phyloP scores from a whole-genome alignment of 1,284 basidiomycete species.

The Cerioporus squamosus region DNA sequence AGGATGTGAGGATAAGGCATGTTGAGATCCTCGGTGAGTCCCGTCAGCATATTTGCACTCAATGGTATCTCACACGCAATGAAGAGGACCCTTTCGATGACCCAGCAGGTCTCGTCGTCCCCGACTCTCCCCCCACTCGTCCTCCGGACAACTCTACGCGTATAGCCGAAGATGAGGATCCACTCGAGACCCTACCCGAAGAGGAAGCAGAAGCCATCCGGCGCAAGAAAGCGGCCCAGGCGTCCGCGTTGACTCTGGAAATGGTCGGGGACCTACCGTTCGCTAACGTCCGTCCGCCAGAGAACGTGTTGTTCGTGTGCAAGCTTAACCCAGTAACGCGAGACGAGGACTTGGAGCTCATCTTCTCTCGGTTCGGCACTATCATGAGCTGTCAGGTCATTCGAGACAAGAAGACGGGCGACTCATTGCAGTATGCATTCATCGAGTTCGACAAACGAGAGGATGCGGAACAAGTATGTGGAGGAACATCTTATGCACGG shows the following conservation, averaged over 20 bases:
- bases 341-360: slow-evolving; percentile 96
- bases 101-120: slow-evolving; percentile 73
- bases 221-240: slow-evolving; percentile 85
- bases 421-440: slow-evolving; percentile 97
- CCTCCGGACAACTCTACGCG: slow-evolving; percentile 86
- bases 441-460: slow-evolving; percentile 96
- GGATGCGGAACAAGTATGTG: slow-evolving; percentile 86
- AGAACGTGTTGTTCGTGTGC: slow-evolving; percentile 99
- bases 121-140: slow-evolving; percentile 77
- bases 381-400: slow-evolving; percentile 99
- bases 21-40: slow-evolving; percentile 87
- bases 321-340: slow-evolving; percentile 96
- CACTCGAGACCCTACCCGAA: slow-evolving; percentile 75
- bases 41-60: neutral
- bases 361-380: slow-evolving; percentile 93
- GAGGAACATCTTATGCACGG: too few species aligned
- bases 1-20: slow-evolving; percentile 93
- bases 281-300: slow-evolving; percentile 95
- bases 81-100: slow-evolving; percentile 95
- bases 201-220: slow-evolving; percentile 83
- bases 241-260: slow-evolving; percentile 95
- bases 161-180: slow-evolving; percentile 92
- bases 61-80: neutral
- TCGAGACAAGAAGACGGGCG: slow-evolving; percentile 93
- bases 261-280: slow-evolving; percentile 99